phyloP scores from a whole-genome alignment of 306 rosid species.

The Dalbergia oliveri region DNA sequence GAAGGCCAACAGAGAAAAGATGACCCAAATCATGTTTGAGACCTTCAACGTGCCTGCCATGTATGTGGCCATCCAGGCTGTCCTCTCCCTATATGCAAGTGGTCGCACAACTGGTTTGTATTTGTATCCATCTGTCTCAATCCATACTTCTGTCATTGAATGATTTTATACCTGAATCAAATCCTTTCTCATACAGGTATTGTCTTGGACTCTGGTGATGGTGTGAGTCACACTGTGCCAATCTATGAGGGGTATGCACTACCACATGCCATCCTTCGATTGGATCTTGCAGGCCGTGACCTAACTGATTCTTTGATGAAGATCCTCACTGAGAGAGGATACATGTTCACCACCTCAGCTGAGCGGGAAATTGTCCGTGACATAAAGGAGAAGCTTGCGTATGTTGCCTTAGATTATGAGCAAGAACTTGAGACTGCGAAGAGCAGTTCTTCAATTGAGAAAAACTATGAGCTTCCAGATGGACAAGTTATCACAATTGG shows the following conservation, averaged over 20 bases:
- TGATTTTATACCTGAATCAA: conserved; percentile 14
- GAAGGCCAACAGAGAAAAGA: conserved; percentile 97
- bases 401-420: conserved; percentile 93
- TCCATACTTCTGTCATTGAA: neutral
- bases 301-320: conserved; percentile 94
- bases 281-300: conserved; percentile 99
- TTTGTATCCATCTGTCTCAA: neutral
- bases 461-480: conserved; percentile 94
- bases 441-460: conserved; percentile 95
- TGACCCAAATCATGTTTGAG: conserved; percentile 99
- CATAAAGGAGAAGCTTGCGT: conserved; percentile 98
- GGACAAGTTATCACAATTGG: conserved; percentile 97
- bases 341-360: conserved; percentile 99
- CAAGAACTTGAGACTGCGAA: conserved; percentile 97
- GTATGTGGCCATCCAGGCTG: conserved; percentile 98
- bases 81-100: conserved; percentile 95
- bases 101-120: conserved; percentile 96
- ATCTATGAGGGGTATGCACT: conserved; percentile 98
- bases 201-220: conserved; percentile 96
- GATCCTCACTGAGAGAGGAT: conserved; percentile 97
- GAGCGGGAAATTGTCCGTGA: conserved; percentile 99
- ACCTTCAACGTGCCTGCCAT: conserved; percentile 98
- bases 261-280: conserved; percentile 94
- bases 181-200: conserved; percentile 66
- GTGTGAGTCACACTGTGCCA: conserved; percentile 98